Evolutionary conservation across 257 asterid species (phyloP), one percentile per base, ranked within the genome.

Genomic region (Nicotiana knightiana): DNA sequence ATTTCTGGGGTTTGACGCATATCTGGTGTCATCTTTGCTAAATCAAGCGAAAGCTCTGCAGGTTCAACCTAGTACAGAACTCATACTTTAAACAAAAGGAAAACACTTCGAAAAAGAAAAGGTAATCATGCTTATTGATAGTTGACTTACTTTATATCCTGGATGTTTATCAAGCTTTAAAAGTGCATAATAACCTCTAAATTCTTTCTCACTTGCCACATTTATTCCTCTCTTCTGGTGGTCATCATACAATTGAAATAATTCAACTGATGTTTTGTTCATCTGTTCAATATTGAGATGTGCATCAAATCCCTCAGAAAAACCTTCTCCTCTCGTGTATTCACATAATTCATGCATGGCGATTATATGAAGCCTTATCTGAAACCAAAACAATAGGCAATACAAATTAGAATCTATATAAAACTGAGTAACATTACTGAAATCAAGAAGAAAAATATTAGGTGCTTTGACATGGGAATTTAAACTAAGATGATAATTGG

Each of bases 321-420:
- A 96, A 11, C 99, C 99, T 86, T 96, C 99, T 85, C 99, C 99
- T 86, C 86, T 96, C 75, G 96, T 93, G 86, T 93, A 92, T 87
- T 96, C 99, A 70, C 99, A 96, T 85, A 96, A 83, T 90, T 96
- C 99, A 28, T 96, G 99, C 99, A 96, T 96, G 87, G 97, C 99
- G 70, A 94, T 89, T 86, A 96, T 90, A 89, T 96, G 99, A 89
- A 96, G 97, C 86, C 98, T 93, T 83, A 96, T 96, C 99, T 96
- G 97, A 46, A 77, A 84, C 89, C 81, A 88, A 79, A 54, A 81
- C 35, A 83, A 33, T 24, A 16, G 79, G 63, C 79, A 75, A 75
- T 75, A 75, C 24, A 75, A 48, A 51, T 75, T 51, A 48, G 43
- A 75, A 75, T 75, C 26, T 26, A 51, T 51, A 26, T 75, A 26